Base-by-base conservation (phyloP, 768 basidiomycete genomes). In the Trametes maxima region DNA sequence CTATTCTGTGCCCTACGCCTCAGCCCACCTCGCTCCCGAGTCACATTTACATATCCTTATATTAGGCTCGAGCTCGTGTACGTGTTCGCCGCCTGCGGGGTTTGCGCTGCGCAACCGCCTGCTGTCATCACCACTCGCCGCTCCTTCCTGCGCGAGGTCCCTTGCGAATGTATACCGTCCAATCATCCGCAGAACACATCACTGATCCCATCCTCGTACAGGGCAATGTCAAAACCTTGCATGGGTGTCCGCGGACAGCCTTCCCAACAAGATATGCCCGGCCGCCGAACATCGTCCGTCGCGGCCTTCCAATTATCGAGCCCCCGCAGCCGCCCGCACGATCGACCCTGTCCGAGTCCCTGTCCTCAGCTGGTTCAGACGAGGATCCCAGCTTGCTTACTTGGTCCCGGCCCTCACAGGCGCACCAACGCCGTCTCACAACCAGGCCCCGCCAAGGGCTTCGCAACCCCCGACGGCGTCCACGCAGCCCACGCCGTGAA, bases 201-300 rank as follows among this genome's bases (percentile, higher is more conserved):
- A 58, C 49, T 50, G 57, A 58, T 58, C 57, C 25, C 48, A 51
- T 50, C 48, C 57, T 49, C 39, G 16, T 42, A 49, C 56, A 48
- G 47, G 56, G 57, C 48, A 50, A 50, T 51, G 57, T 51, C 57
- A 13, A 50, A 49, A 49, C 56, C 48, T 51, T 36, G 28, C 16
- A 58, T 50, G 35, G 21, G n/a, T 42, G 14, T 11, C 14, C 40
- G 14, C 14, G 48, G 51, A 58, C 57, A 50, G 57, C 57, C 57
- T 50, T 58, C 57, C 16, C 48, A n/a, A 21, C 57, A 48, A 43
- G 48, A 50, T 49, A 50, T 51, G 28, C 48, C 57, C 57, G 57
- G 48, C n/a, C 39, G 56, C 56, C 56, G 56, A 40, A 48, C 17
- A 24, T 42, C 24, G 24, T 33, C 39, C 42, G 22, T 14, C 46